phyloP scores from a whole-genome alignment of 108 stramenopile species.

The Epithemia pelagica region DNA sequence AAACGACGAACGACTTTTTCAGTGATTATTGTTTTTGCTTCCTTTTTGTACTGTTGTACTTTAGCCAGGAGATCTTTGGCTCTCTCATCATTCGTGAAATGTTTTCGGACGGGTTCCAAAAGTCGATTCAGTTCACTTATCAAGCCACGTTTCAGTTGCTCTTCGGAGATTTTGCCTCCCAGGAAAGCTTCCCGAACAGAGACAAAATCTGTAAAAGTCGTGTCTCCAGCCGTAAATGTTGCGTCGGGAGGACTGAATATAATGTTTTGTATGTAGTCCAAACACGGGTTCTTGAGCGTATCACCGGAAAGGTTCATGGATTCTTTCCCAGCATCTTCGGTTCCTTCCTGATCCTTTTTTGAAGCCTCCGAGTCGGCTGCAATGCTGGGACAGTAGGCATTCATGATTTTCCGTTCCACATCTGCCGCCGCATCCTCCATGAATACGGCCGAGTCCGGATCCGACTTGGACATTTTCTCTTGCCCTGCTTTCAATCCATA shows the following conservation, averaged over 20 bases:
- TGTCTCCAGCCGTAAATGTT: conserved; percentile 46
- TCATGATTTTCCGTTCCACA: conserved; percentile 87
- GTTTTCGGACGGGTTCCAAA: conserved; percentile 93
- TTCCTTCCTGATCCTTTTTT: conserved; percentile 1
- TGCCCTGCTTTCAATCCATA: conserved; percentile 98
- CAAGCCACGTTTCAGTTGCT: conserved; percentile 68
- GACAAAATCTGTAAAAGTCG: conserved; percentile 70
- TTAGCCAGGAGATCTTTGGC: conserved; percentile 84
- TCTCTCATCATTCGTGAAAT: conserved; percentile 82
- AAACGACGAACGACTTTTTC: conserved; percentile 48
- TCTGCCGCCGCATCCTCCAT: conserved; percentile 97
- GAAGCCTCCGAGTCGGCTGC: conserved; percentile 14
- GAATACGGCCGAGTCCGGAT: conserved; percentile 98
- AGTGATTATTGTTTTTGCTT: conserved; percentile 24
- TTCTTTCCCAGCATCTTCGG: conserved; percentile 61
- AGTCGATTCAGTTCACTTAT: conserved; percentile 84
- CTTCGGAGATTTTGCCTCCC: conserved; percentile 60
- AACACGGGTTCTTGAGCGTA: conserved; percentile 89
- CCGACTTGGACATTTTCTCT: conserved; percentile 99
- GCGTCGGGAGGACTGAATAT: conserved; percentile 82
- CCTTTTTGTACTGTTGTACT: conserved; percentile 85
- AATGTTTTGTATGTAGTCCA: conserved; percentile 95
- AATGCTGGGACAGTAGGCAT: conserved; percentile 85
- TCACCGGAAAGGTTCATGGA: conserved; percentile 79
- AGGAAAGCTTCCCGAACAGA: conserved; percentile 81